A percentile compares a stretch with the other conserved stretches of the same genome.
phyloP scores from a whole-genome alignment of 2,329 filamentous ascomycete genomes.

The Orbilia brochopaga region DNA sequence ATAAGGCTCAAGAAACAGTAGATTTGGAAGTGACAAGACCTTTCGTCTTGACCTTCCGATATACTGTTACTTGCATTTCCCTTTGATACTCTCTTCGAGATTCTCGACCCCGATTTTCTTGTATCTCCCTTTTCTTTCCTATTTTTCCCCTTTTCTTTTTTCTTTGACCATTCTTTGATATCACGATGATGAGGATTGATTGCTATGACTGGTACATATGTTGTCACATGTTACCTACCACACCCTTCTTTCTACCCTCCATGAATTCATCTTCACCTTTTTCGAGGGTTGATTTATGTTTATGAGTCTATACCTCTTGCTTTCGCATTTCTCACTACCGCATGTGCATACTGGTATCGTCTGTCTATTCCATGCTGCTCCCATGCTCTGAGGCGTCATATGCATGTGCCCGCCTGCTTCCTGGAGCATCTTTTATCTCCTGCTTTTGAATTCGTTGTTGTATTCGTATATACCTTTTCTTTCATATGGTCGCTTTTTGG shows the following conservation, averaged over 20 bases:
- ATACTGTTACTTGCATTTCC: background rate
- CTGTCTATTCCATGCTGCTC: background rate
- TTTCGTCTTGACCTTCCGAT: background rate
- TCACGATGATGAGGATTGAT: conserved; percentile 6
- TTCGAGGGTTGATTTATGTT: background rate
- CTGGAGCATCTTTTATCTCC: no score
- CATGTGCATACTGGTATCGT: conserved; percentile 2
- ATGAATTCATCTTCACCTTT: background rate
- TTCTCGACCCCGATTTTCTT: conserved; percentile 4
- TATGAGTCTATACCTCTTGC: conserved; percentile 2
- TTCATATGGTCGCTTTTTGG: background rate
- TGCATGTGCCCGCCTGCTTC: background rate
- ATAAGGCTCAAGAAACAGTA: background rate
- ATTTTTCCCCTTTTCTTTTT: conserved; percentile 2
- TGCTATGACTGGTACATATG: background rate
- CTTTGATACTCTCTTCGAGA: conserved; percentile 3
- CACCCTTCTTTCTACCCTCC: background rate
- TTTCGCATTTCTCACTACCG: background rate
- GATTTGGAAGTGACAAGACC: background rate
- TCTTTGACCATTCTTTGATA: background rate
- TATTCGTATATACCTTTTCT: conserved; percentile 27
- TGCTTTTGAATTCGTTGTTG: conserved; percentile 17
- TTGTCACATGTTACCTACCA: background rate
- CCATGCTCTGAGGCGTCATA: background rate
- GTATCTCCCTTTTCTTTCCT: conserved; percentile 8